Base-by-base conservation (phyloP, 2,329 filamentous ascomycete species). In the Cercospora sp. region DNA sequence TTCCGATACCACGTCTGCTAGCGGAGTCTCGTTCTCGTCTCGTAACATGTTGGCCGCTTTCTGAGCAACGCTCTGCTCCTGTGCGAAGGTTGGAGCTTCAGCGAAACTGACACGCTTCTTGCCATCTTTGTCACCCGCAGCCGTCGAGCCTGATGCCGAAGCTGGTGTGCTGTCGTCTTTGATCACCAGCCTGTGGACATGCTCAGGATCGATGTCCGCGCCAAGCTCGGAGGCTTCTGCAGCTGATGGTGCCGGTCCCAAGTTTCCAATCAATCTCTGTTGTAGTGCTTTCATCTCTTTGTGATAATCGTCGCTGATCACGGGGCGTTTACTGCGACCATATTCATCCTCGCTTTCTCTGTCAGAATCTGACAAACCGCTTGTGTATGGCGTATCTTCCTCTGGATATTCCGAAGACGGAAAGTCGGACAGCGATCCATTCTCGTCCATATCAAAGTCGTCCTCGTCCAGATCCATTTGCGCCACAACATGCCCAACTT, bases 401-500 rank as follows among this genome's bases (percentile, higher is more conserved):
- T 82, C 79, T 18, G 79, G 77, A 60, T 73, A 69, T 33, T 75
- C 73, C 20, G 74, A 75, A 57, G 72, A 70, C 3, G 72, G 67
- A 48, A 71, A 70, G 48, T 75, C 74, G 58, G 72, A 75, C 58
- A 66, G 67, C 51, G 64, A 73, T 48, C 66, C 72, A 23, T 65
- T 73, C 42, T 85, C 82, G 59, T 85, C 80, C 28, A 81, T 79
- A 18, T 84, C 83, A 42, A 86, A 83, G n/a, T 88, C 84, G 18
- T 84, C 82, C 18, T 83, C 83, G 70, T 96, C 92, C 1, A 98
- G 80, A 67, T 96, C 88, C 57, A 99, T 86, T 80, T 98, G 93
- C 16, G 95, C 95, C 16, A 99, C 95, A 2, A 99, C 91, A 42
- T 92, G 89, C 3, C 93, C 93, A 66, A 99, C 90, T 78, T 98